Evolutionary conservation across 495 filamentous ascomycete species (phyloP), one percentile per base, ranked within the genome.

Genomic region (Aspergillus diversus): DNA sequence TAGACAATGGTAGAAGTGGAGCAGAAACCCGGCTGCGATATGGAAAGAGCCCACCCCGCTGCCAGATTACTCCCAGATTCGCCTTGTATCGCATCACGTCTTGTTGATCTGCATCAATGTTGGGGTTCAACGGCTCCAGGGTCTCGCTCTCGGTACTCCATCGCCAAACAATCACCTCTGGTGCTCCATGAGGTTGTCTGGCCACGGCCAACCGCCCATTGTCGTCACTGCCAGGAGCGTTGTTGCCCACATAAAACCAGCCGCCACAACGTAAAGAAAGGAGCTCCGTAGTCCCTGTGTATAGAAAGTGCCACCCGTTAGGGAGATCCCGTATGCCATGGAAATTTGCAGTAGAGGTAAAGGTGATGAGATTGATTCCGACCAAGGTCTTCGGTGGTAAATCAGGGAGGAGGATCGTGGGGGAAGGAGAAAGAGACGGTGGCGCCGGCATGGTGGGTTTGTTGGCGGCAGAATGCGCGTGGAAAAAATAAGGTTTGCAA

Each of bases 281-380:
- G 13, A 81, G 82, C 32, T 81, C 73, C 49, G 81, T 85, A 31
- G 84, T 80, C 27, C 84, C 78, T 0, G 81, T 85, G 68, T 88
- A 90, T 16, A 87, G 71, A 64, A 89, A 88, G 63, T 90, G 87
- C 76, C 80, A 85, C 48, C 86, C 86, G 3, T 69, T 51, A 1
- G 87, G 81, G 11, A 89, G 56, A 61, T 85, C 77, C 59, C 83
- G 83, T 66, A 90, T 83, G 7, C 87, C 87, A 60, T 79, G 77
- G 73, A 90, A 89, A 33, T 80, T 80, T 35, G 80, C 61, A 21
- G 82, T 79, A 0, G 83, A 82, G 31, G 80, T 83, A 67, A 85
- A 83, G 55, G 81, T 81, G 59, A 84, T 76, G 13, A 85, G 78
- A 64, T 85, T 79, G 69, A 83, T 80, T 32, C 81, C 80, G 70